phyloP scores from a whole-genome alignment of 1,139 yeast species.

The Groenewaldozyma auringiensis region DNA sequence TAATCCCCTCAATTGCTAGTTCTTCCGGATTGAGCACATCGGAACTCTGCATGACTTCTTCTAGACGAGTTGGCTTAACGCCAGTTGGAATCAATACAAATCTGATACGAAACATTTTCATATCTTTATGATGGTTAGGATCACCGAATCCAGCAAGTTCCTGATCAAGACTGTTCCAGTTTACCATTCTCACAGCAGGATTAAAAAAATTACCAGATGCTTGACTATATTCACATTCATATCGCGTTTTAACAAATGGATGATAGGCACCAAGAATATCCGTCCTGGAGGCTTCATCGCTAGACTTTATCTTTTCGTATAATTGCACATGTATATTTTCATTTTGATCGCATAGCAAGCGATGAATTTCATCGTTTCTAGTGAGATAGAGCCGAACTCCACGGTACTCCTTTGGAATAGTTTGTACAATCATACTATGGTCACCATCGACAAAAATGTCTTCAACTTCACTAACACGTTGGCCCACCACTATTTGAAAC shows the following conservation, averaged over 20 bases:
- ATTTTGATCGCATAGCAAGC: conserved; percentile 63
- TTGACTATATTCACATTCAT: conserved; percentile 58
- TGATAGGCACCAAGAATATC: conserved; percentile 30
- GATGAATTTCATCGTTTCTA: conserved; percentile 75
- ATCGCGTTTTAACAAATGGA: conserved; percentile 68
- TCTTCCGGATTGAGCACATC: conserved; percentile 67
- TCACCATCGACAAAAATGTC: conserved; percentile 55
- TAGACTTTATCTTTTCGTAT: conserved; percentile 33
- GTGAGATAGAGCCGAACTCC: conserved; percentile 67
- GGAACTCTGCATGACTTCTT: conserved; percentile 18
- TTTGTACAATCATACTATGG: conserved; percentile 33
- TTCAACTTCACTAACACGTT: conserved; percentile 58
- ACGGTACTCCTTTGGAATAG: conserved; percentile 37
- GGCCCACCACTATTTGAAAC: conserved; percentile 80
- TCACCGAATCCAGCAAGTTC: conserved; percentile 84
- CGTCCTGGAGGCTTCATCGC: conserved; percentile 19
- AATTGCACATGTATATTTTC: conserved; percentile 72
- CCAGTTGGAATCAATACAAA: conserved; percentile 74
- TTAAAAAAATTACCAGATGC: conserved; percentile 52
- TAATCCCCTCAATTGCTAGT: conserved; percentile 75
- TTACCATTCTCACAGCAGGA: conserved; percentile 47
- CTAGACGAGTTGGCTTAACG: conserved; percentile 31
- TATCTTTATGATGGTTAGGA: conserved; percentile 44
- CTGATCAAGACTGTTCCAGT: conserved; percentile 93
- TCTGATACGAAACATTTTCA: conserved; percentile 60